phyloP scores from a whole-genome alignment of 441 rosid genomes.

The Dalechampia spathulata region DNA sequence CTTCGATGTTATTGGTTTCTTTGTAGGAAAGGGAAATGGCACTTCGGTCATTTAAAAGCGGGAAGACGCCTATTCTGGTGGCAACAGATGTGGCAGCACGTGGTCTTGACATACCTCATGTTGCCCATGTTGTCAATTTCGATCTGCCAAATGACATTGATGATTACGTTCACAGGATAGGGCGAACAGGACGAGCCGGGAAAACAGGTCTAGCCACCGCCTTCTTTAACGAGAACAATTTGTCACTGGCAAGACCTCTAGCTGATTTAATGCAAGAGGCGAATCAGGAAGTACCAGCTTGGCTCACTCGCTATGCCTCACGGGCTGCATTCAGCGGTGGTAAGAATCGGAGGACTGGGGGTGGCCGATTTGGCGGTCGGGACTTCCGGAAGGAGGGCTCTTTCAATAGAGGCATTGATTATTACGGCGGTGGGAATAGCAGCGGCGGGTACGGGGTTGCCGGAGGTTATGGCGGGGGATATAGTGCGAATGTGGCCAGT shows the following conservation, averaged over 20 bases:
- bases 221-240: slow-evolving; percentile 71
- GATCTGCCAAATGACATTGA: slow-evolving; percentile 95
- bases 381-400: slow-evolving; percentile 60
- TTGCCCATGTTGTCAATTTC: slow-evolving; percentile 86
- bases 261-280: slow-evolving; percentile 85
- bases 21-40: slow-evolving; percentile 87
- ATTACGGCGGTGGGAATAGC: slow-evolving; percentile 33
- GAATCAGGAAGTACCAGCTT: slow-evolving; percentile 86
- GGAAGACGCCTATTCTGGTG: slow-evolving; percentile 81
- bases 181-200: slow-evolving; percentile 93
- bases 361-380: slow-evolving; percentile 61
- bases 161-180: slow-evolving; percentile 90
- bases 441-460: slow-evolving; percentile 36
- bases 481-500: slow-evolving; percentile 53
- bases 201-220: slow-evolving; percentile 87
- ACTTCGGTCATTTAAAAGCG: slow-evolving; percentile 75
- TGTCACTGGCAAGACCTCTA: slow-evolving; percentile 62
- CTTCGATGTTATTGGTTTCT: neutral
- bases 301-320: slow-evolving; percentile 66
- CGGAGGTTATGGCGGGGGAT: slow-evolving; percentile 33
- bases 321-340: slow-evolving; percentile 41
- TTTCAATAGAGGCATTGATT: slow-evolving; percentile 31
- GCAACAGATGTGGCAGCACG: slow-evolving; percentile 97
- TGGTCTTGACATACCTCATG: slow-evolving; percentile 90
- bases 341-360: slow-evolving; percentile 55